A percentile compares a stretch with the other conserved stretches of the same genome.
phyloP scores from a whole-genome alignment of 2,329 filamentous ascomycete genomes.

The Fusarium sp. region DNA sequence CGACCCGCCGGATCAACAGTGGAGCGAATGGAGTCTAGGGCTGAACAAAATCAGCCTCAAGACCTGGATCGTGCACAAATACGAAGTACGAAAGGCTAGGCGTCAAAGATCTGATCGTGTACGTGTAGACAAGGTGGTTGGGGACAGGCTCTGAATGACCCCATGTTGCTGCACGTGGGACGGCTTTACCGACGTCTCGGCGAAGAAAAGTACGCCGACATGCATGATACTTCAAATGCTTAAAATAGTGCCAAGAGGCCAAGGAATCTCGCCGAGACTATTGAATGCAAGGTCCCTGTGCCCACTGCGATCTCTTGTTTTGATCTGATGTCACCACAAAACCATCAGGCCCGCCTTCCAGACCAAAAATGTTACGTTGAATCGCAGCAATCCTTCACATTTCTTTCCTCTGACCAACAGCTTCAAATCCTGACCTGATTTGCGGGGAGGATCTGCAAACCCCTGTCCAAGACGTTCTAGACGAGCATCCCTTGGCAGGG shows the following conservation, averaged over 20 bases:
- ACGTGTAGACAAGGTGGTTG: not conserved
- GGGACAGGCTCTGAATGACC: not conserved
- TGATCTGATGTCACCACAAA: not conserved
- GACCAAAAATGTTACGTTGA: not conserved
- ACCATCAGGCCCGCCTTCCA: not conserved
- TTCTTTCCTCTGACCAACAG: not conserved
- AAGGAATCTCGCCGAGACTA: not conserved
- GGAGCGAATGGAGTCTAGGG: not conserved
- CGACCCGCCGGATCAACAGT: not conserved
- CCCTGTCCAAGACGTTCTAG: not conserved
- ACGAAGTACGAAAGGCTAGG: not conserved
- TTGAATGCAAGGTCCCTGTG: not conserved
- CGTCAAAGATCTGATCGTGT: not conserved
- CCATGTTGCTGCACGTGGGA: not conserved
- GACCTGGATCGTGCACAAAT: not conserved
- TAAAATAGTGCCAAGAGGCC: not conserved
- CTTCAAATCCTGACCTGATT: not conserved
- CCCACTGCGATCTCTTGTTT: not conserved
- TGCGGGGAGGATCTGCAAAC: not conserved
- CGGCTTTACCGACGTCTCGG: not conserved
- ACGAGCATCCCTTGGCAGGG: not conserved
- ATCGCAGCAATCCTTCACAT: not conserved
- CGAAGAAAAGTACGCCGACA: not conserved
- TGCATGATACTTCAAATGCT: not conserved
- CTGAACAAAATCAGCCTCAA: not conserved